Evolutionary conservation across 106 monocot species (phyloP).

Genomic region (Narthecium ossifragum): DNA sequence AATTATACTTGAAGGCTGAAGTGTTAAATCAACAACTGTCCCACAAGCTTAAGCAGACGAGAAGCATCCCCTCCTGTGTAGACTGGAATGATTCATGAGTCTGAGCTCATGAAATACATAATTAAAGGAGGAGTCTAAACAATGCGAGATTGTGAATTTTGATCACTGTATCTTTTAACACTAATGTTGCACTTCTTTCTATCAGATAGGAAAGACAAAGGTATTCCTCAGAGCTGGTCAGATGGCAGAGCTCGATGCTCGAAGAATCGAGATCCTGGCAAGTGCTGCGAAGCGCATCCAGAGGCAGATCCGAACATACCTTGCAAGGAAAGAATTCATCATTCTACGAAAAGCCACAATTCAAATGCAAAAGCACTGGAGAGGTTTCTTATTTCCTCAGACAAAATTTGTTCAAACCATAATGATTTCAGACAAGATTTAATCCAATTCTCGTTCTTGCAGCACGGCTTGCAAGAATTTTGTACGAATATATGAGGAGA

Average conservation of each 20-base stretch:
- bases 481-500: conserved; percentile 69
- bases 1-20: no score
- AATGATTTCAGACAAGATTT: background rate
- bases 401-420: background rate
- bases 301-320: conserved; percentile 81
- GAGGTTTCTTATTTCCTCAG: conserved; percentile 41
- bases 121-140: background rate
- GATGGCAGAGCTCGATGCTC: conserved; percentile 98
- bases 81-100: no score
- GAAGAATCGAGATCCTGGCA: conserved; percentile 87
- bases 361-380: conserved; percentile 65
- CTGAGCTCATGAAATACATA: no score
- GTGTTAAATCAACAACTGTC: no score
- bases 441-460: conserved; percentile 7
- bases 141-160: no score
- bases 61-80: no score
- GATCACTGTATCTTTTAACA: background rate
- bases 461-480: conserved; percentile 71
- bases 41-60: no score
- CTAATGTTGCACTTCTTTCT: conserved; percentile 2
- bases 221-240: conserved; percentile 98
- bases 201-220: conserved; percentile 96
- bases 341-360: conserved; percentile 44
- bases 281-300: conserved; percentile 76
- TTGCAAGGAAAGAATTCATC: conserved; percentile 74